A percentile compares a stretch with the other conserved stretches of the same genome.
phyloP scores from a whole-genome alignment of 2,329 filamentous ascomycete species.

The Aureobasidium sp. region DNA sequence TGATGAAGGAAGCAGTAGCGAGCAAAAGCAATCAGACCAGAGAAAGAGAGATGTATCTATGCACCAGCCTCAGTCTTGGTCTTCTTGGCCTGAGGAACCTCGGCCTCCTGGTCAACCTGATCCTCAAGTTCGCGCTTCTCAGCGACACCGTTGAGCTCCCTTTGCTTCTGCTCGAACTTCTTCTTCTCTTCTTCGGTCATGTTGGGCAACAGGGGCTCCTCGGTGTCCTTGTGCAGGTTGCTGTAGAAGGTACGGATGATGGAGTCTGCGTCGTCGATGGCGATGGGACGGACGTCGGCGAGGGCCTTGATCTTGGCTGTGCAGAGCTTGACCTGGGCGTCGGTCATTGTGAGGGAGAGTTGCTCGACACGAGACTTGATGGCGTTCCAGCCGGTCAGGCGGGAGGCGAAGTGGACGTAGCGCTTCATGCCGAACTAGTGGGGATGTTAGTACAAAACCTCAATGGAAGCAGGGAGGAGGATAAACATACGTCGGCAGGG shows the following conservation, averaged over 20 bases:
- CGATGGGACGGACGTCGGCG: conserved; percentile 76
- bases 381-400: conserved; percentile 88
- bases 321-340: conserved; percentile 66
- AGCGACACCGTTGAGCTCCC: conserved; percentile 37
- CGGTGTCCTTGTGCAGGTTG: conserved; percentile 51
- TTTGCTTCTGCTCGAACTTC: conserved; percentile 50
- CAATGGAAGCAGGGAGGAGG: background rate
- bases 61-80: conserved; percentile 34
- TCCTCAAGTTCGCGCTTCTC: conserved; percentile 44
- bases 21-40: background rate
- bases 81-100: conserved; percentile 42
- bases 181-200: conserved; percentile 56
- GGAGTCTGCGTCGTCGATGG: conserved; percentile 80
- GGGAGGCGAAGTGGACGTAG: conserved; percentile 78
- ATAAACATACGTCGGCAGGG: conserved; percentile 52
- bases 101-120: conserved; percentile 35
- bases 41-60: conserved; percentile 17
- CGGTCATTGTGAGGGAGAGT: conserved; percentile 69
- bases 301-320: conserved; percentile 88
- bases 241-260: conserved; percentile 77
- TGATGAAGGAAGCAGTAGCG: background rate
- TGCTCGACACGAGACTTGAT: conserved; percentile 86
- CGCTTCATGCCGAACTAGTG: conserved; percentile 56
- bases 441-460: background rate
- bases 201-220: conserved; percentile 51